These are phyloP conservation scores for Entrophospora sp. DNA, from an alignment of 192 early-diverging fungal species.

Conservation along the genomic window DNA sequence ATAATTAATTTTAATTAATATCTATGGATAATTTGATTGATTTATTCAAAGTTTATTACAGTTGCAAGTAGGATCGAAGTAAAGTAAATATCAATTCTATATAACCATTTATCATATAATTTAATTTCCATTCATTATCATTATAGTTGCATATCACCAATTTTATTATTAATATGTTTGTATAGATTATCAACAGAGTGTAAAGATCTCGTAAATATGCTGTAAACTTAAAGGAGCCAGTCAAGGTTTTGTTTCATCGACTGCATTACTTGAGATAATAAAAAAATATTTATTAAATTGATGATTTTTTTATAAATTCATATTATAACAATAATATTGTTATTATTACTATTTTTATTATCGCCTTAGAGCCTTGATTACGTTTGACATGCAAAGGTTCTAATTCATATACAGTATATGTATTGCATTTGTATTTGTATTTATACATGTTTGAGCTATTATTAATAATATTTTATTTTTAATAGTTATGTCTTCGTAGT, in stretches of 20 bases:
- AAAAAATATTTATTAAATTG: background rate
- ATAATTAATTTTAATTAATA: background rate
- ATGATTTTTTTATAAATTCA: no score
- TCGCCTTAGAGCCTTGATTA: constrained; percentile 4
- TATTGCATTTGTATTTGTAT: no score
- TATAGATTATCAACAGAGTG: constrained; percentile 14
- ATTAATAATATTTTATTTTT: background rate
- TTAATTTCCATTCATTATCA: background rate
- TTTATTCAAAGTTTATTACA: constrained; percentile 10
- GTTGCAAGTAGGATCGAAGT: background rate
- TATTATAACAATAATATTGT: no score
- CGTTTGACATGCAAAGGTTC: constrained; percentile 3
- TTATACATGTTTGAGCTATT: no score
- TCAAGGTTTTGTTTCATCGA: constrained; percentile 12
- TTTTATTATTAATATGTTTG: background rate
- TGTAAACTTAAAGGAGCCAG: constrained; percentile 15
- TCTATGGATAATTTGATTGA: no score
- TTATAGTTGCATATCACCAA: background rate
- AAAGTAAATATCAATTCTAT: background rate
- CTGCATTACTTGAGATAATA: constrained; percentile 5
- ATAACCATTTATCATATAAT: background rate
- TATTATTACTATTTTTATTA: no score
- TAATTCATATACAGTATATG: background rate
- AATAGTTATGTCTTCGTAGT: constrained; percentile 7
- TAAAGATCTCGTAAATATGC: background rate